Percentiles rank a stretch among this genome's conserved stretches.
phyloP scores from a whole-genome alignment of 1,139 yeast genomes.

The Lodderomyces orthopsilosis region DNA sequence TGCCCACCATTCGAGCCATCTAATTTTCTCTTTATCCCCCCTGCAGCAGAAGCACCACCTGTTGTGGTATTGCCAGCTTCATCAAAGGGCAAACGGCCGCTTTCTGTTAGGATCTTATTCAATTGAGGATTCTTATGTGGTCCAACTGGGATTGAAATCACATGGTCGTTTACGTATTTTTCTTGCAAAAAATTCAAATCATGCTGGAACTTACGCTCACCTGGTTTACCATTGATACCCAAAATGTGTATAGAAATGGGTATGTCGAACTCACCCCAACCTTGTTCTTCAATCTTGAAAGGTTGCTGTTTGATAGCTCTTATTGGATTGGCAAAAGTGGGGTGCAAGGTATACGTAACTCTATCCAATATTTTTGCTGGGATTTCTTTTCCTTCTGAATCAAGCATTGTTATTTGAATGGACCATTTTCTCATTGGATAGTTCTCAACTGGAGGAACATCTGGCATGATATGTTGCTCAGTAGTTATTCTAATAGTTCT shows the following conservation, averaged over 20 bases:
- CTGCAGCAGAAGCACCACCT: conserved; percentile 6
- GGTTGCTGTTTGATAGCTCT: conserved; percentile 82
- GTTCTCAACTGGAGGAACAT: conserved; percentile 84
- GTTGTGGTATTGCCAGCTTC: conserved; percentile 17
- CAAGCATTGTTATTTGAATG: conserved; percentile 70
- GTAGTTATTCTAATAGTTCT: conserved; percentile 90
- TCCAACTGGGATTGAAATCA: conserved; percentile 58
- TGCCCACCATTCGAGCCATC: conserved; percentile 16
- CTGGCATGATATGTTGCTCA: conserved; percentile 77
- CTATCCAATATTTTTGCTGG: conserved; percentile 90
- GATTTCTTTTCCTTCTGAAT: conserved; percentile 75
- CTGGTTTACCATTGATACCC: conserved; percentile 68
- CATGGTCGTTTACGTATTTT: conserved; percentile 75
- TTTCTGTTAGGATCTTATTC: conserved; percentile 69
- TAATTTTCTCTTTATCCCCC: conserved; percentile 13
- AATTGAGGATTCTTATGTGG: conserved; percentile 68
- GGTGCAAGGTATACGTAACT: conserved; percentile 91
- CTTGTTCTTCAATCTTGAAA: conserved; percentile 88
- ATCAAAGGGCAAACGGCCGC: conserved; percentile 72
- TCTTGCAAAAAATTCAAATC: conserved; percentile 85
- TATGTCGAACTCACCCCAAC: conserved; percentile 98
- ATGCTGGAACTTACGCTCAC: conserved; percentile 82
- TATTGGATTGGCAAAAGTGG: conserved; percentile 88
- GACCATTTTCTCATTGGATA: conserved; percentile 98
- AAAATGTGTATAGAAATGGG: conserved; percentile 74